Conservation (phyloP, 148 eudicot genomes). For the Amaranthus cruentus region DNA sequence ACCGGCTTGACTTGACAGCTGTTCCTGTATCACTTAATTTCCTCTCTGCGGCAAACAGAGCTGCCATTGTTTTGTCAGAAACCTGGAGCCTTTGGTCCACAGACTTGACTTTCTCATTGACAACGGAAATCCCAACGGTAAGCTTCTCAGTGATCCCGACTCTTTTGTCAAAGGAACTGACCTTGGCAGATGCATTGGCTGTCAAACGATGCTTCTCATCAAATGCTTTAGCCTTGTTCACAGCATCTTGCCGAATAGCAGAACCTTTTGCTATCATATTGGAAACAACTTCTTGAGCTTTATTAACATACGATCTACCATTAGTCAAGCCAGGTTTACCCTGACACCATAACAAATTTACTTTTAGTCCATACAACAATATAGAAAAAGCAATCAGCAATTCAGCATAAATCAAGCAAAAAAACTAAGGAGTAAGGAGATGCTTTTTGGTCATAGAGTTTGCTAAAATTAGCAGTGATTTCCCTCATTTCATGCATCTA, state of each 20-base stretch:
- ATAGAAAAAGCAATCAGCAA: constrained; percentile 1
- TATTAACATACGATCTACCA: constrained; percentile 61
- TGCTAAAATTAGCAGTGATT: background rate
- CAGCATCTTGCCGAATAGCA: constrained; percentile 79
- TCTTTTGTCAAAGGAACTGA: constrained; percentile 70
- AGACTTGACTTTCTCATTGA: constrained; percentile 89
- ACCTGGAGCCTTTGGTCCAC: constrained; percentile 95
- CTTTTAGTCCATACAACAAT: background rate
- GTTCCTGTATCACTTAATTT: constrained; percentile 80
- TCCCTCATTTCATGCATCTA: no score
- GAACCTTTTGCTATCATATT: constrained; percentile 91
- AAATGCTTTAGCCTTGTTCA: constrained; percentile 90
- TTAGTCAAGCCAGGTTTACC: constrained; percentile 41
- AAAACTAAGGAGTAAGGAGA: constrained; percentile 1
- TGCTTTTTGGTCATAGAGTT: background rate
- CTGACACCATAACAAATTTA: constrained; percentile 28
- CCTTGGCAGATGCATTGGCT: constrained; percentile 88
- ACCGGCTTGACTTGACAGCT: constrained; percentile 99
- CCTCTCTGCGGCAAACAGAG: constrained; percentile 88
- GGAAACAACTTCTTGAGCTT: constrained; percentile 95
- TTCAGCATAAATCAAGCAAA: background rate
- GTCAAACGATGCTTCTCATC: constrained; percentile 86
- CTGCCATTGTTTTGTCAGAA: constrained; percentile 95
- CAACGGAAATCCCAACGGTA: constrained; percentile 81
- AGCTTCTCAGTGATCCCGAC: constrained; percentile 83